A percentile compares a stretch with the other conserved stretches of the same genome.
Evolutionary conservation across 805 yeast species (phyloP).

Genomic region (Ogataea nakhonphanomensis): DNA sequence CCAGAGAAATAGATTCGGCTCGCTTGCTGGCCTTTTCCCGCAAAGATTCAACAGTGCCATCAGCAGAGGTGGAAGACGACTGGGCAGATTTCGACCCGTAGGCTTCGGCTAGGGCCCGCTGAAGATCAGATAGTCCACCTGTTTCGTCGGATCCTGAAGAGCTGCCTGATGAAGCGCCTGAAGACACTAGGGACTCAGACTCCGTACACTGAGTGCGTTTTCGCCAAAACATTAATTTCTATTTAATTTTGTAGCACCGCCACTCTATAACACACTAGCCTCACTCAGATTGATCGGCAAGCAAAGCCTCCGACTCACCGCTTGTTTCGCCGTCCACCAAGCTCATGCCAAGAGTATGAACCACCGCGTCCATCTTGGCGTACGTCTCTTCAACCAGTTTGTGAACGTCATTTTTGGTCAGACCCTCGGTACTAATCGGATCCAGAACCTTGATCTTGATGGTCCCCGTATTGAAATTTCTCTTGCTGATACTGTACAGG

Average conservation of each 20-base stretch:
- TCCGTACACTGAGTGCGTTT: not conserved
- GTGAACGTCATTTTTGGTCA: constrained; percentile 69
- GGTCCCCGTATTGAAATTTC: constrained; percentile 72
- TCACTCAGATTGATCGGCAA: constrained; percentile 4
- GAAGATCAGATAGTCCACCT: constrained; percentile 12
- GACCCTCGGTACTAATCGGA: constrained; percentile 69
- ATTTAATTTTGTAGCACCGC: constrained; percentile 6
- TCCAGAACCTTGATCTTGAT: constrained; percentile 76
- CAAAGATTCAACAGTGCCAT: constrained; percentile 10
- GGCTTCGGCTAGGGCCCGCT: constrained; percentile 21
- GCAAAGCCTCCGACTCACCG: constrained; percentile 17
- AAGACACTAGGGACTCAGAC: not conserved
- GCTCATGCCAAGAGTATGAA: constrained; percentile 44
- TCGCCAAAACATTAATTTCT: constrained; percentile 9
- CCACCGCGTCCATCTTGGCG: constrained; percentile 48
- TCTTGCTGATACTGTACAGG: constrained; percentile 56
- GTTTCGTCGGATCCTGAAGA: not conserved
- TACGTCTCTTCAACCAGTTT: constrained; percentile 55
- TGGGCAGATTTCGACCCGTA: constrained; percentile 23
- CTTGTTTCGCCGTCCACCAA: constrained; percentile 19
- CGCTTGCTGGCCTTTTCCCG: constrained; percentile 30
- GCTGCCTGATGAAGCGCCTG: not conserved
- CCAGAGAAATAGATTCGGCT: constrained; percentile 26
- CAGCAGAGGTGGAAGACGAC: constrained; percentile 6
- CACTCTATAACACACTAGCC: constrained; percentile 1